Conservation (phyloP, 2,329 filamentous ascomycete species). For the Calonectria ilicicola region DNA sequence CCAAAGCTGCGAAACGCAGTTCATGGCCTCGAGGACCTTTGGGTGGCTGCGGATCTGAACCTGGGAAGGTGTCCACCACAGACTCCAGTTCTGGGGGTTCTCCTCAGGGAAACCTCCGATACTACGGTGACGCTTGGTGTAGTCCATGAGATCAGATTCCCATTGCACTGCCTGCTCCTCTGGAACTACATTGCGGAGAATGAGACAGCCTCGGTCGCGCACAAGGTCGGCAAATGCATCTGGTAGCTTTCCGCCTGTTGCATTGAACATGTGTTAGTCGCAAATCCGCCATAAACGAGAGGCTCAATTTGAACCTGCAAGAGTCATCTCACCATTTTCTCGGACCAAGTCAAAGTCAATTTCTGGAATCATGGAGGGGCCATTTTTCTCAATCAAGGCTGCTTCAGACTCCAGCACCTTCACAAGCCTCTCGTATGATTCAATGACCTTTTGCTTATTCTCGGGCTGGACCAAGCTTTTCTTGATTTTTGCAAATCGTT, state of each 20-base stretch:
- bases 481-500: background rate
- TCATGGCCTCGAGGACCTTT: conserved; percentile 12
- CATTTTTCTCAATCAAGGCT: background rate
- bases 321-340: background rate
- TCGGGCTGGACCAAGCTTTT: conserved; percentile 6
- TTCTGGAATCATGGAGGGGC: background rate
- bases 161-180: background rate
- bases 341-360: conserved; percentile 5
- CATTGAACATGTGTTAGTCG: background rate
- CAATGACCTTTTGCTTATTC: conserved; percentile 10
- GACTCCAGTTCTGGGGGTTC: conserved; percentile 5
- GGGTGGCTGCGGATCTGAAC: conserved; percentile 14
- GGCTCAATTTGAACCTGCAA: background rate
- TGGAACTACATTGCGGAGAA: background rate
- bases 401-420: background rate
- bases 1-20: conserved; percentile 11
- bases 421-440: background rate
- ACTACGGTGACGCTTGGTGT: conserved; percentile 32
- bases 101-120: conserved; percentile 18
- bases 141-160: conserved; percentile 24
- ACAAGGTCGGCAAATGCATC: background rate
- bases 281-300: no score
- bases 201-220: background rate
- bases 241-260: background rate
- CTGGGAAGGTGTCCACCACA: conserved; percentile 14